These are phyloP conservation scores for Haplosporangium gracile DNA, from an alignment of 192 early-diverging fungal species.

Conservation along the genomic window DNA sequence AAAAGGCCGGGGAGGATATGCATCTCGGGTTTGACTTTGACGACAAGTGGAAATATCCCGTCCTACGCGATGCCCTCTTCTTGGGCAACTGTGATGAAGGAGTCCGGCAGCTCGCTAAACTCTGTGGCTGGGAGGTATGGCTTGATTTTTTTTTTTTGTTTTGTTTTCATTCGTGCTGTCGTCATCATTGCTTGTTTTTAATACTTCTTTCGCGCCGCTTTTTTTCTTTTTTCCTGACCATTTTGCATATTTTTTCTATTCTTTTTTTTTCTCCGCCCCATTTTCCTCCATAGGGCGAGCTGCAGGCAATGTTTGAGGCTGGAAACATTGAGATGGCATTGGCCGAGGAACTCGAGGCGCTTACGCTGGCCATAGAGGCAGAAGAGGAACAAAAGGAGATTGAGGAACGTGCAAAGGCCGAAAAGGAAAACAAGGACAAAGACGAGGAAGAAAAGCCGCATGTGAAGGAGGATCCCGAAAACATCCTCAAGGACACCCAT, in stretches of 20 bases:
- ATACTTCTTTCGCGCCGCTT: not conserved
- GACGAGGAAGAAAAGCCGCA: not conserved
- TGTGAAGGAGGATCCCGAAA: not conserved
- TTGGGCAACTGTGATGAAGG: conserved; percentile 88
- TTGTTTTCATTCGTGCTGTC: not conserved
- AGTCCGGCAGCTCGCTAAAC: conserved; percentile 72
- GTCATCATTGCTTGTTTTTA: not conserved
- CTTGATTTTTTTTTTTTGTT: not conserved
- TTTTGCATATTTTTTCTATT: not conserved
- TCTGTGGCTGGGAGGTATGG: conserved; percentile 79
- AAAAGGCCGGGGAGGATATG: conserved; percentile 76
- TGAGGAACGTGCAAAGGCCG: not conserved
- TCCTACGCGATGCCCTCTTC: conserved; percentile 81
- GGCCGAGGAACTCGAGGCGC: conserved; percentile 42
- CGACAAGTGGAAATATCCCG: conserved; percentile 64
- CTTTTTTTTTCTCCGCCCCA: not conserved
- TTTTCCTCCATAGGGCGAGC: conserved; percentile 9
- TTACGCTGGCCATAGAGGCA: conserved; percentile 19
- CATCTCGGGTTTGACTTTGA: conserved; percentile 84
- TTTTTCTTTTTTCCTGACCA: not conserved
- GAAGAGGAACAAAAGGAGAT: conserved; percentile 19
- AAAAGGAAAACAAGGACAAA: not conserved
- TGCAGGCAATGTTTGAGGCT: conserved; percentile 35
- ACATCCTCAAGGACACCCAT: conserved; percentile 6
- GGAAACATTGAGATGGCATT: conserved; percentile 35